Percentiles rank a stretch among this genome's conserved stretches.
Evolutionary conservation across 2,329 filamentous ascomycete genomes (phyloP).

Genomic region (Pestalotiopsis fici): DNA sequence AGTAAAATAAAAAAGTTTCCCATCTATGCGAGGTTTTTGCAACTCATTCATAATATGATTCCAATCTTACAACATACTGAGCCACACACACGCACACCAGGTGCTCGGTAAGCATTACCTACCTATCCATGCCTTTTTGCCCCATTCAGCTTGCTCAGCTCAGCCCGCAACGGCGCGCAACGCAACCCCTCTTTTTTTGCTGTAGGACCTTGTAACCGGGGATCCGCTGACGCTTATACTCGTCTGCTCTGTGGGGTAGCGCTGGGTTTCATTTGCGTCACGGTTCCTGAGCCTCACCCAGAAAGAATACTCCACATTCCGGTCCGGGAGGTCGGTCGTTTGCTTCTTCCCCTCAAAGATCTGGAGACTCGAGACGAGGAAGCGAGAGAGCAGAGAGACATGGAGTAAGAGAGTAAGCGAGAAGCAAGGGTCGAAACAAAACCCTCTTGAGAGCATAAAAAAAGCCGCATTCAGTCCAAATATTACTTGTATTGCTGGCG

Average conservation of each 20-base stretch:
- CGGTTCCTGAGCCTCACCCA: neutral
- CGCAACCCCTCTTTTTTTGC: neutral
- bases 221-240: neutral
- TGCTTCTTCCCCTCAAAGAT: neutral
- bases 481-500: no score
- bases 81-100: no score
- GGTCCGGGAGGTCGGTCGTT: neutral
- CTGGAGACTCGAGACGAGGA: neutral
- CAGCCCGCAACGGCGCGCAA: neutral
- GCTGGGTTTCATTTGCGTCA: slow-evolving; percentile 2
- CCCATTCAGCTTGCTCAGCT: neutral
- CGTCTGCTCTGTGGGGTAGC: neutral
- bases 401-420: no score
- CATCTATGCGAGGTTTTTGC: no score
- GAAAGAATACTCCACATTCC: neutral
- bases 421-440: no score
- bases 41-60: no score
- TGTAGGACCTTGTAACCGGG: neutral
- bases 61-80: no score
- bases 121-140: no score
- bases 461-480: no score
- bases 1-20: no score
- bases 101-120: no score
- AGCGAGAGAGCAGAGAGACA: neutral
- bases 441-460: no score